Evolutionary conservation across 495 filamentous ascomycete species (phyloP).

Genomic region (Rusavskia elegans): DNA sequence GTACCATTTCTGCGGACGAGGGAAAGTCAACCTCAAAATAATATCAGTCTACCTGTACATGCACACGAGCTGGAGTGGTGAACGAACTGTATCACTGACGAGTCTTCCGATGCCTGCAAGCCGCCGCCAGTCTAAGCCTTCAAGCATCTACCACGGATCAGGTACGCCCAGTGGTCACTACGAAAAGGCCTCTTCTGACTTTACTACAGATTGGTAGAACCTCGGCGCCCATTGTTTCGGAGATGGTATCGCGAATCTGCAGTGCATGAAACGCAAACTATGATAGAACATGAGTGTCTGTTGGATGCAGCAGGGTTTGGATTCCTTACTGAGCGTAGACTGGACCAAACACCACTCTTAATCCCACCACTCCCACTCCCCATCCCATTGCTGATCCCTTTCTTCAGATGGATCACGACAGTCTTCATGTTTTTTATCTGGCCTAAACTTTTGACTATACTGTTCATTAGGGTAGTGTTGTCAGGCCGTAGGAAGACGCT

Average conservation of each 20-base stretch:
- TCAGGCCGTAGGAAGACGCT: slow-evolving; percentile 51
- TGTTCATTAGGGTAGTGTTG: slow-evolving; percentile 40
- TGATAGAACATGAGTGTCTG: not conserved
- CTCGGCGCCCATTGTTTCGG: slow-evolving; percentile 41
- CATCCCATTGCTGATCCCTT: slow-evolving; percentile 51
- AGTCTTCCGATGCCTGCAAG: slow-evolving; percentile 9
- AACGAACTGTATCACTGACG: slow-evolving; percentile 10
- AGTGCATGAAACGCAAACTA: slow-evolving; percentile 53
- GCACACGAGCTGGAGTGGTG: not conserved
- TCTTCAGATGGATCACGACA: slow-evolving; percentile 53
- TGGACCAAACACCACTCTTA: slow-evolving; percentile 56
- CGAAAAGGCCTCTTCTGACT: slow-evolving; percentile 20
- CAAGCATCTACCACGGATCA: slow-evolving; percentile 19
- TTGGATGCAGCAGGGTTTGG: not conserved
- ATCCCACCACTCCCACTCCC: slow-evolving; percentile 38
- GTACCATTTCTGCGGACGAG: not conserved
- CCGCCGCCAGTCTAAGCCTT: slow-evolving; percentile 22
- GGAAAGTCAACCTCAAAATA: not conserved
- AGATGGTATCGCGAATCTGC: slow-evolving; percentile 49
- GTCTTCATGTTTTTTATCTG: slow-evolving; percentile 68
- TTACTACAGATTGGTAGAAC: slow-evolving; percentile 39
- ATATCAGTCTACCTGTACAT: not conserved
- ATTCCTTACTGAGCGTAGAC: slow-evolving; percentile 33
- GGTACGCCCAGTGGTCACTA: not conserved
- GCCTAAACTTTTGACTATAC: slow-evolving; percentile 46